Evolutionary conservation across 768 basidiomycete genomes (phyloP).

Genomic region (Kondoa subrosea): DNA sequence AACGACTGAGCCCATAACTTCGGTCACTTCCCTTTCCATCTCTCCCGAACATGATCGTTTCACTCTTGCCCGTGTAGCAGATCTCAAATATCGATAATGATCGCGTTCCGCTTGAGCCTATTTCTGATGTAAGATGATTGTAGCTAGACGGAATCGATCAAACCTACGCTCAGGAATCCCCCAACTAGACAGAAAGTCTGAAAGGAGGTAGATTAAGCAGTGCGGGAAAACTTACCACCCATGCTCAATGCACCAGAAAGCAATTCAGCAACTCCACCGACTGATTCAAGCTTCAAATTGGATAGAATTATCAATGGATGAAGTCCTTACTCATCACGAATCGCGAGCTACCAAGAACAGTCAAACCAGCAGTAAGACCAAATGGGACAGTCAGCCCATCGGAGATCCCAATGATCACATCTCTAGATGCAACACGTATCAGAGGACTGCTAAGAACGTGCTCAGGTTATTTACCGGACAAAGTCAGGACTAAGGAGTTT

Average conservation of each 20-base stretch:
- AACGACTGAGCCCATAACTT: conserved; percentile 71
- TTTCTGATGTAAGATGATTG: no score
- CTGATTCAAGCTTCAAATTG: conserved; percentile 23
- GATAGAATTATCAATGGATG: not conserved
- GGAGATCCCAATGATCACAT: conserved; percentile 31
- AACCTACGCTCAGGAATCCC: no score
- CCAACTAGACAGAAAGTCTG: conserved; percentile 92
- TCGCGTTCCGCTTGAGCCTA: conserved; percentile 95
- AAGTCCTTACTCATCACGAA: conserved; percentile 40
- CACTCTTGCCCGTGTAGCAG: conserved; percentile 59
- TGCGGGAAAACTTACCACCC: conserved; percentile 28
- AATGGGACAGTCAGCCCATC: conserved; percentile 28
- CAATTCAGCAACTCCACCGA: conserved; percentile 87
- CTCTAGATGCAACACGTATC: conserved; percentile 4
- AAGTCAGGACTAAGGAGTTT: no score
- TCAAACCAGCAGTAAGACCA: conserved; percentile 48
- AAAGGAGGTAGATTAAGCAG: conserved; percentile 35
- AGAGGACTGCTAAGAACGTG: no score
- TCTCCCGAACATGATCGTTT: conserved; percentile 75
- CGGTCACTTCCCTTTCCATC: conserved; percentile 86
- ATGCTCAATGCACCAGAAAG: conserved; percentile 93
- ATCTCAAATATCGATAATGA: conserved; percentile 61
- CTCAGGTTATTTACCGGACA: no score
- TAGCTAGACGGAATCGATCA: no score
- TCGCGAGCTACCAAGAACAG: conserved; percentile 69